Base-by-base conservation (phyloP, 305 asterid genomes). In the Ilex paraguariensis region DNA sequence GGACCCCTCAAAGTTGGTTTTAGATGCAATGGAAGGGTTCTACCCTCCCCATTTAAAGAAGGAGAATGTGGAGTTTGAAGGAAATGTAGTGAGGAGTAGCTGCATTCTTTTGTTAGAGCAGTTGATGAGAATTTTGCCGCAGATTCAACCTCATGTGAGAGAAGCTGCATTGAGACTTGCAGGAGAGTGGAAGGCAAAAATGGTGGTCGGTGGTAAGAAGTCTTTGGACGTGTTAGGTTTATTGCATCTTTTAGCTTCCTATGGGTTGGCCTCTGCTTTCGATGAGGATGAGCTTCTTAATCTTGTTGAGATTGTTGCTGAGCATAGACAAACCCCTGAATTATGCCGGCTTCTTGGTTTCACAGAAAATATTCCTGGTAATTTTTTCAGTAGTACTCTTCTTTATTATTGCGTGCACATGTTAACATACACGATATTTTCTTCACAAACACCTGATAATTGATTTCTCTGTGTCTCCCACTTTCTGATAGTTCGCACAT, bases 1-100 rank as follows among this genome's bases (percentile, higher is more conserved):
- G 2, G 80, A 81, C 72, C 89, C 93, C 3, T 83, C 82, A 66
- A 70, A 73, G 77, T 45, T 85, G 54, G 90, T 83, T 44, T 74
- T 85, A 50, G 81, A 70, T 68, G 89, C 87, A 49, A 75, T 85
- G 76, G 82, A 60, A 36, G 81, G 82, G 52, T 79, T 80, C 55
- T 80, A 71, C 68, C 84, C 87, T 73, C 84, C 89, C 36, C 81
- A 66, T 71, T 65, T 79, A 67, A 75, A 76, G 70, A 54, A 71
- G 45, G 79, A 11, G 36, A 81, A 77, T 13, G 45, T 36, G 53
- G 73, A 36, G 69, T 36, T 49, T 44, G 65, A 59, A 56, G 69
- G 60, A 49, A 56, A 42, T 63, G 82, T 78, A 52, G 66, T 67
- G 71, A 66, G 54, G 48, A 71, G 52, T 71, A 71, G 69, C 49